Base-by-base conservation (phyloP, 176 grass and related monocot species). In the Otatea glauca region DNA sequence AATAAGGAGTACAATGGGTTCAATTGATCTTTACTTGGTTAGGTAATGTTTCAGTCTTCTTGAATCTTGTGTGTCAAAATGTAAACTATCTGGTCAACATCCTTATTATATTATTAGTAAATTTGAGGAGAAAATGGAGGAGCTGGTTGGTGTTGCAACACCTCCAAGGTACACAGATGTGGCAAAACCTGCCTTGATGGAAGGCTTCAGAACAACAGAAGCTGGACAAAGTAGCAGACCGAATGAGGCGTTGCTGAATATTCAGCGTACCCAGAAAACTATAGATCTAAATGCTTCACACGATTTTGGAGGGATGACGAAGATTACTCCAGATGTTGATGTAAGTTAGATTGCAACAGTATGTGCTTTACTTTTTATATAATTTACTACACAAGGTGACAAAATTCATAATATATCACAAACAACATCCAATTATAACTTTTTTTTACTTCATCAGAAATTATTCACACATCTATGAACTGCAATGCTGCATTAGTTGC, bases 21-120 rank as follows among this genome's bases (percentile, higher is more conserved):
- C 96, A 62, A 88, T 96, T 77, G 91, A 96, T 94, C 72, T 99
- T 76, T 99, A 94, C 88, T 87, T 99, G 87, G 89, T 96, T 76
- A 94, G 96, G 96, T 99, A 89, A 90, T 78, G 11, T 43, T 76
- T 74, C 13, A 60, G 16, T 56, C 37, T 81, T 82, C 34, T 76
- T 41, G 10, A 77, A 61, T 44, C 51, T 75, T 74, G 20, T 18
- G 3, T 16, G 25, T 70, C 16, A n/a, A 87, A 65, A 59, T 50
- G 15, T 45, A 64, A 85, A 49, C 78, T 74, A 1, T 48, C 70
- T 39, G 13, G 88, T 78, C 41, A 69, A 65, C 65, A 78, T 62
- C 41, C n/a, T 87, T 66, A 43, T n/a, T 56, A 21, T 79, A 29
- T 81, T 81, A 44, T 50, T 51, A 99, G 96, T 88, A 83, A 99